Conservation (phyloP, 1,284 basidiomycete species). For the Cryptococcus amylolentus region DNA sequence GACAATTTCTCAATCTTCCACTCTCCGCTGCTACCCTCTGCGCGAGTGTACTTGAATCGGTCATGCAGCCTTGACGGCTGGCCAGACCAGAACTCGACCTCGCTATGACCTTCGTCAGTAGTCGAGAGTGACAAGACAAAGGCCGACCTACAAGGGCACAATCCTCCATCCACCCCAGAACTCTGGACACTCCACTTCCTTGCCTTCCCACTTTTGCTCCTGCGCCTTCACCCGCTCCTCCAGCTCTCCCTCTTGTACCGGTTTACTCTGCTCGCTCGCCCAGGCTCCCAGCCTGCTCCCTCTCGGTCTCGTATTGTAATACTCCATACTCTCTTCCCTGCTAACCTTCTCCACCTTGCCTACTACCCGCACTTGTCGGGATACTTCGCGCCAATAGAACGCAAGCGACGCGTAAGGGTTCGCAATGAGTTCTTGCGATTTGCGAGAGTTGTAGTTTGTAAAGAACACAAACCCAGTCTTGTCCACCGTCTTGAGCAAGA, state of each 20-base stretch:
- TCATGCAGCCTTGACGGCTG: conserved; percentile 87
- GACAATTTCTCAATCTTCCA: conserved; percentile 75
- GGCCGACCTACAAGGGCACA: conserved; percentile 68
- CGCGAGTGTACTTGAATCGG: conserved; percentile 71
- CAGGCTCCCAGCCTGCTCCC: conserved; percentile 86
- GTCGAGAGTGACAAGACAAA: not conserved
- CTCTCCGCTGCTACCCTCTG: conserved; percentile 54
- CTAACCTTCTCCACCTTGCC: conserved; percentile 77
- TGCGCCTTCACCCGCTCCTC: conserved; percentile 60
- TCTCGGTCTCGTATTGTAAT: conserved; percentile 78
- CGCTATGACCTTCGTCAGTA: conserved; percentile 46
- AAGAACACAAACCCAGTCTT: conserved; percentile 85
- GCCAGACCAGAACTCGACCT: conserved; percentile 90
- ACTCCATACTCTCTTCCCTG: conserved; percentile 69
- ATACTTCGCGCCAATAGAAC: conserved; percentile 88
- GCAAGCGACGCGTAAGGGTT: conserved; percentile 78
- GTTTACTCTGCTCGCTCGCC: conserved; percentile 81
- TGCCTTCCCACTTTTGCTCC: conserved; percentile 59
- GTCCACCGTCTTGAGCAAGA: conserved; percentile 88
- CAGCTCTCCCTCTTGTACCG: conserved; percentile 69
- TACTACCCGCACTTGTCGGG: conserved; percentile 76
- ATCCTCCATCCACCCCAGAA: conserved; percentile 98
- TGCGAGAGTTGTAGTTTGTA: conserved; percentile 93
- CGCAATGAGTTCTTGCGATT: conserved; percentile 70
- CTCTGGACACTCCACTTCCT: conserved; percentile 71